phyloP scores from a whole-genome alignment of 306 rosid species.

The Vigna hirtella region DNA sequence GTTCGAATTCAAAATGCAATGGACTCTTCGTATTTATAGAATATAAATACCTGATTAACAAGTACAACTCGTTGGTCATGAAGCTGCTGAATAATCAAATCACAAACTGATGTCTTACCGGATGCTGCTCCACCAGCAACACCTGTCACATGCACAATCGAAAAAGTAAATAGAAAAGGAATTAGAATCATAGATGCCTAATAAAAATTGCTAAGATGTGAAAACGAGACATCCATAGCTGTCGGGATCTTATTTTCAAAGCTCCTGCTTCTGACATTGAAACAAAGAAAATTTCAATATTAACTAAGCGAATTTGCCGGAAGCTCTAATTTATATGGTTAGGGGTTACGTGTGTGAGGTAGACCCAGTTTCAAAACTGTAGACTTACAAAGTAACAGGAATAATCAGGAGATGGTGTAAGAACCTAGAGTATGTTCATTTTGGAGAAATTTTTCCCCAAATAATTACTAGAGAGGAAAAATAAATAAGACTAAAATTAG shows the following conservation, averaged over 20 bases:
- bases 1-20: background rate
- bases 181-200: conserved; percentile 13
- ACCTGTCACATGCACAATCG: conserved; percentile 59
- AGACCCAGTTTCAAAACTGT: conserved; percentile 15
- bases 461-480: background rate
- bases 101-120: conserved; percentile 96
- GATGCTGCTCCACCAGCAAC: conserved; percentile 99
- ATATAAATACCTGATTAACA: conserved; percentile 78
- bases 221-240: background rate
- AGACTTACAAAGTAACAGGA: conserved; percentile 8
- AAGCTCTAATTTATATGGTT: conserved; percentile 15
- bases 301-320: background rate
- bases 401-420: conserved; percentile 17
- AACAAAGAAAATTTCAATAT: conserved; percentile 18
- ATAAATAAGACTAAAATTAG: background rate
- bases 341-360: background rate
- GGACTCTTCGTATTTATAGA: background rate
- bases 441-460: background rate
- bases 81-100: conserved; percentile 98
- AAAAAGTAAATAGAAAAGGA: conserved; percentile 12
- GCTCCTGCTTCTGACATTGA: conserved; percentile 4
- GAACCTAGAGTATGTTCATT: background rate
- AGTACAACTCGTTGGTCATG: conserved; percentile 98
- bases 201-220: background rate
- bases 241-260: conserved; percentile 6